Conservation (phyloP, 495 filamentous ascomycete species). For the Penicillium coffeae region DNA sequence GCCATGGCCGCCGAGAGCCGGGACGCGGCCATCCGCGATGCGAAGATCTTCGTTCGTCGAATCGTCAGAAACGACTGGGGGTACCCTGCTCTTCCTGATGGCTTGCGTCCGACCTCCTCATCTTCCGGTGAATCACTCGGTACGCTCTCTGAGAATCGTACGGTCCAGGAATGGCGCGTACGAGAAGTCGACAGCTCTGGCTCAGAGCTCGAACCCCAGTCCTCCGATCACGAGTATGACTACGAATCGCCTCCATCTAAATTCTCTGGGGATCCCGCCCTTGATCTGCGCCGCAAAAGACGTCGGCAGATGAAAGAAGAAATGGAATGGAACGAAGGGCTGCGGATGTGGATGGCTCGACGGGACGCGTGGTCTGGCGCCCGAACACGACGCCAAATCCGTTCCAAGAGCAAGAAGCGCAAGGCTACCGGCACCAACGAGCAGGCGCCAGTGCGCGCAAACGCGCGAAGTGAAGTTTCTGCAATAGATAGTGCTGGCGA, state of each 20-base stretch:
- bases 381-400: constrained; percentile 30
- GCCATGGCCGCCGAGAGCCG: constrained; percentile 33
- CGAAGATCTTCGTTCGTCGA: constrained; percentile 39
- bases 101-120: constrained; percentile 16
- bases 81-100: constrained; percentile 28
- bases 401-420: constrained; percentile 13
- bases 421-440: constrained; percentile 1
- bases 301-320: constrained; percentile 64
- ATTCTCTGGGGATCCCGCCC: constrained; percentile 16
- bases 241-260: constrained; percentile 8
- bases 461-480: constrained; percentile 2
- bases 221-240: constrained; percentile 22
- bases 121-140: constrained; percentile 15
- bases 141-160: constrained; percentile 23
- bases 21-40: constrained; percentile 41
- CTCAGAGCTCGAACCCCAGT: constrained; percentile 40
- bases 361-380: constrained; percentile 90
- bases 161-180: constrained; percentile 39
- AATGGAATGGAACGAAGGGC: constrained; percentile 75
- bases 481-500: constrained; percentile 6
- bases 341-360: constrained; percentile 68
- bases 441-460: constrained; percentile 1
- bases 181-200: constrained; percentile 42
- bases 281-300: constrained; percentile 56
- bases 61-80: constrained; percentile 44